Conservation (phyloP, 129 eudicot genomes). For the Tagetes patula region DNA sequence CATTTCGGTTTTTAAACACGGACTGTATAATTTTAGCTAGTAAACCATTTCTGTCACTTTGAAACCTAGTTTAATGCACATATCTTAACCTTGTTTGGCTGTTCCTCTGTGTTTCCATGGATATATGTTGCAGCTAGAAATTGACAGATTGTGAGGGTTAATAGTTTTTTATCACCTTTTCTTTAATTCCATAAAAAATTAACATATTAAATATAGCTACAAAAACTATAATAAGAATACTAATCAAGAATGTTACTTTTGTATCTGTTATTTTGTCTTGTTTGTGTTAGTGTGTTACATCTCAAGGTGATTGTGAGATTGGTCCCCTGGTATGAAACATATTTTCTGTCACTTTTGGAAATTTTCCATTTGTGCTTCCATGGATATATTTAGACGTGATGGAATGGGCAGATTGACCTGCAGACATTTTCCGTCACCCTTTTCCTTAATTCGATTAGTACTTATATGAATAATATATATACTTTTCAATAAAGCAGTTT, state of each 20-base stretch:
- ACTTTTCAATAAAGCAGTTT: neutral
- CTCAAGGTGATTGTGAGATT: slow-evolving; percentile 13
- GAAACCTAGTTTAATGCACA: slow-evolving; percentile 7
- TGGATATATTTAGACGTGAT: neutral
- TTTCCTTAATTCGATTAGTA: neutral
- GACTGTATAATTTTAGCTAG: neutral
- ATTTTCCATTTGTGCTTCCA: slow-evolving; percentile 2
- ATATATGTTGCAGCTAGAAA: slow-evolving; percentile 4
- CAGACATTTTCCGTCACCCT: neutral
- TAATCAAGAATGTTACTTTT: neutral
- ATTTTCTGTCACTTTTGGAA: slow-evolving; percentile 6
- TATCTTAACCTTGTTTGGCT: neutral
- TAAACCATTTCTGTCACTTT: slow-evolving; percentile 4
- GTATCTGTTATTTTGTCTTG: neutral
- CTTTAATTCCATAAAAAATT: neutral
- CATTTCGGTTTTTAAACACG: slow-evolving; percentile 14
- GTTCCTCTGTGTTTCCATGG: neutral
- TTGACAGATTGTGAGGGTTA: neutral
- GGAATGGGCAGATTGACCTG: neutral
- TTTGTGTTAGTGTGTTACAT: neutral
- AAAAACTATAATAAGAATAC: neutral
- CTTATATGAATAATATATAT: neutral
- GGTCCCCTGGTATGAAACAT: slow-evolving; percentile 16
- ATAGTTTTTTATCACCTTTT: neutral
- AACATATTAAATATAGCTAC: neutral